Percentiles rank a stretch among this genome's conserved stretches.
These are phyloP conservation scores for Nadsonia fulvescens DNA, from an alignment of 805 yeast species.

Conservation along the genomic window DNA sequence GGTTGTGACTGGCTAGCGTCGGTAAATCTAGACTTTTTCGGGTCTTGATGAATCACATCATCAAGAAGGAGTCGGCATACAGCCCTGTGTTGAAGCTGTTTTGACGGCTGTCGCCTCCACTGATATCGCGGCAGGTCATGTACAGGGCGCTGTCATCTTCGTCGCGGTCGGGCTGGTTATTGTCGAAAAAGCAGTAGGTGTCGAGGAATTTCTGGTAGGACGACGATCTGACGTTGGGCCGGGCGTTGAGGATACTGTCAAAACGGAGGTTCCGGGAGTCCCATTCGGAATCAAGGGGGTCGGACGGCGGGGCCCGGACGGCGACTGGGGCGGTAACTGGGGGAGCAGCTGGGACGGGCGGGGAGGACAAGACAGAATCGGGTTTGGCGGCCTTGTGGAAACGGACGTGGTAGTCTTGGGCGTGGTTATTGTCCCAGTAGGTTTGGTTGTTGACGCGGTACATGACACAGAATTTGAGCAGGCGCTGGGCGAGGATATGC, in stretches of 20 bases:
- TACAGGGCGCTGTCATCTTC: too few species aligned
- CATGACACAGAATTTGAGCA: conserved; percentile 37
- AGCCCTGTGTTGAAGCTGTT: too few species aligned
- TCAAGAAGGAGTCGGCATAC: too few species aligned
- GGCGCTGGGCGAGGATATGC: conserved; percentile 13
- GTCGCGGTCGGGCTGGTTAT: conserved; percentile 1
- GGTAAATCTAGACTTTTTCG: too few species aligned
- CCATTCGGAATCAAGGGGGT: conserved; percentile 4
- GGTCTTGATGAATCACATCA: too few species aligned
- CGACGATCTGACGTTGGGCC: conserved; percentile 18
- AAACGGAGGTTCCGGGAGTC: conserved; percentile 2
- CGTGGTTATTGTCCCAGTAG: conserved; percentile 63
- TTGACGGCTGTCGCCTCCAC: too few species aligned
- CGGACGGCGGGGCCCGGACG: conserved; percentile 2
- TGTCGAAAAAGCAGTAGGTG: conserved; percentile 23
- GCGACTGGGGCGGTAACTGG: conserved; percentile 3
- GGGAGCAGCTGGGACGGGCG: conserved; percentile 5
- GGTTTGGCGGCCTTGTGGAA: conserved; percentile 16
- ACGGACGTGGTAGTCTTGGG: conserved; percentile 37
- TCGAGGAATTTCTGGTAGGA: conserved; percentile 22
- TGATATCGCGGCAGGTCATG: too few species aligned
- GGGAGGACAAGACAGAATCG: conserved; percentile 10
- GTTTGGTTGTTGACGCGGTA: conserved; percentile 32
- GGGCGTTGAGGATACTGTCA: conserved; percentile 7
- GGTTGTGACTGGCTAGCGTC: too few species aligned